Percentiles rank a stretch among this genome's conserved stretches.
phyloP scores from a whole-genome alignment of 805 yeast genomes.

The Pichia ethanolica region DNA sequence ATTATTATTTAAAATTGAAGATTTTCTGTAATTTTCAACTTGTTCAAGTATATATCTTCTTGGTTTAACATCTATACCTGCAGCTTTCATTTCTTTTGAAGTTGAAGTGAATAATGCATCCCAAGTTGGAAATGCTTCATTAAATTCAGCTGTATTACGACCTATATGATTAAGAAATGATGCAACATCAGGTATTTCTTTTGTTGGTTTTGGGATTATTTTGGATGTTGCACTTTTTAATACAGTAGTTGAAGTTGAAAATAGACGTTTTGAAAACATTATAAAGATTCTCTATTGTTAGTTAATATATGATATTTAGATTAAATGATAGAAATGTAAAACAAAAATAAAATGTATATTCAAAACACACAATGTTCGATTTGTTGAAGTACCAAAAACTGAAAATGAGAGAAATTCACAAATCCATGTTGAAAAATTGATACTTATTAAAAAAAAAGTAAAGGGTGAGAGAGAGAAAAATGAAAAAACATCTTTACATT shows the following conservation, averaged over 20 bases:
- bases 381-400: no score
- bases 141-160: slow-evolving; percentile 59
- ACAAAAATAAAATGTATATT: no score
- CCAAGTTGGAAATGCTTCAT: slow-evolving; percentile 69
- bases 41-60: slow-evolving; percentile 71
- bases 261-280: slow-evolving; percentile 1
- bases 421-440: no score
- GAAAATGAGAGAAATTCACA: no score
- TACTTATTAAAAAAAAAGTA: no score
- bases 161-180: slow-evolving; percentile 77
- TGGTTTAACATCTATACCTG: slow-evolving; percentile 67
- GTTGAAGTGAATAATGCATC: slow-evolving; percentile 52
- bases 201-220: slow-evolving; percentile 44
- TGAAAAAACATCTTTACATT: no score
- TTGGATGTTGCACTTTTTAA: slow-evolving; percentile 2
- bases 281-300: no score
- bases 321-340: no score
- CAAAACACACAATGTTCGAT: no score
- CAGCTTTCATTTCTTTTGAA: slow-evolving; percentile 53
- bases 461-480: no score
- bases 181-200: slow-evolving; percentile 56
- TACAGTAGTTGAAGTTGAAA: slow-evolving; percentile 7
- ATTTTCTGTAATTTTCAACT: slow-evolving; percentile 57
- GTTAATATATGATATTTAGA: no score
- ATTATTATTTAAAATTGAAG: slow-evolving; percentile 16